These are phyloP conservation scores for Gynostemma pentaphyllum DNA, from an alignment of 306 rosid species.

Conservation along the genomic window DNA sequence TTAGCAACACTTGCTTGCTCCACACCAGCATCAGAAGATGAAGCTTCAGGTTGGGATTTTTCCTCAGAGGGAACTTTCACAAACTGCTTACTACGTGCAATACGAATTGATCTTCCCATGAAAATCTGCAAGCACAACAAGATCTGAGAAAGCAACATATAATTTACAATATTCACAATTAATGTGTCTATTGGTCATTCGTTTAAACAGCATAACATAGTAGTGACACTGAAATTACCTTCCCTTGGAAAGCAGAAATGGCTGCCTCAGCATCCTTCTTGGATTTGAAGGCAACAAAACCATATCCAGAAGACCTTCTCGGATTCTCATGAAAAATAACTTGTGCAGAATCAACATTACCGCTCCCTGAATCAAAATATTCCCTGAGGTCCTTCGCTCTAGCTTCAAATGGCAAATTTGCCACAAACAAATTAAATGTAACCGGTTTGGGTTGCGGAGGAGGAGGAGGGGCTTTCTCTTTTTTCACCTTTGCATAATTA, in stretches of 20 bases:
- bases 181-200: background rate
- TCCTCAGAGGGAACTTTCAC: conserved; percentile 33
- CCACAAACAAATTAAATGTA: conserved; percentile 72
- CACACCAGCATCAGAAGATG: conserved; percentile 24
- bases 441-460: conserved; percentile 38
- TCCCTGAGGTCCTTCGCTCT: conserved; percentile 68
- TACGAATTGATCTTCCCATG: conserved; percentile 65
- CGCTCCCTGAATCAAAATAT: conserved; percentile 48
- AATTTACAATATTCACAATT: background rate
- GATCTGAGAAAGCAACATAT: background rate
- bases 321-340: conserved; percentile 58
- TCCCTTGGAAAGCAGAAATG: conserved; percentile 55
- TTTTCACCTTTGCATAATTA: conserved; percentile 49
- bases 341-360: conserved; percentile 49
- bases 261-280: conserved; percentile 76
- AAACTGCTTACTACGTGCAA: conserved; percentile 59
- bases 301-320: conserved; percentile 70
- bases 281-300: conserved; percentile 74
- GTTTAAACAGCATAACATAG: background rate
- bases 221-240: conserved; percentile 36
- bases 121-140: conserved; percentile 38
- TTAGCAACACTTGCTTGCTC: conserved; percentile 28
- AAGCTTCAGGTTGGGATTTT: conserved; percentile 27
- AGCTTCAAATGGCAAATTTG: conserved; percentile 61
- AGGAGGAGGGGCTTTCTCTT: conserved; percentile 38